Percentiles rank a stretch among this genome's conserved stretches.
Evolutionary conservation across 2,329 filamentous ascomycete genomes (phyloP).

Genomic region (Sclerotinia minor): DNA sequence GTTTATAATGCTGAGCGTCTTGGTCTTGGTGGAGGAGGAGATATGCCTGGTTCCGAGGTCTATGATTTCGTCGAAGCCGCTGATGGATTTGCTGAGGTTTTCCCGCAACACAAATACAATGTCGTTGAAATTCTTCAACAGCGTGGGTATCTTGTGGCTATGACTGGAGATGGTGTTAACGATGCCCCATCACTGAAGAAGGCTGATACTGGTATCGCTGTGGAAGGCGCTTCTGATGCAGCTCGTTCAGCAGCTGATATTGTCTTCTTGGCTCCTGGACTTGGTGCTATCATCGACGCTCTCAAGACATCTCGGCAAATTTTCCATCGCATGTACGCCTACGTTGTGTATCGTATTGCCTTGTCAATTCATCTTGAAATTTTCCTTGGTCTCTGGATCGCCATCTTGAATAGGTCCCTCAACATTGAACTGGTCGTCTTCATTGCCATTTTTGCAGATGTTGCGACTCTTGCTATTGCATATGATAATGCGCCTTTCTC

Average conservation of each 20-base stretch:
- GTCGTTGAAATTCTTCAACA: conserved; percentile 92
- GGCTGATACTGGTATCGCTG: conserved; percentile 94
- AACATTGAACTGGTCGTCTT: conserved; percentile 89
- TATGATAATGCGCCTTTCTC: conserved; percentile 92
- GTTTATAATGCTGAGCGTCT: conserved; percentile 93
- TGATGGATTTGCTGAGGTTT: conserved; percentile 92
- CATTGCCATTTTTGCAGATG: conserved; percentile 92
- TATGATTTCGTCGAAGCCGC: conserved; percentile 95
- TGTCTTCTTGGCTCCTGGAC: conserved; percentile 87
- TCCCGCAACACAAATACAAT: conserved; percentile 94
- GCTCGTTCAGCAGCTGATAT: conserved; percentile 91
- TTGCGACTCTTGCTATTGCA: conserved; percentile 86
- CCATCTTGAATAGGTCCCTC: conserved; percentile 78
- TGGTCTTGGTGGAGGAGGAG: conserved; percentile 83
- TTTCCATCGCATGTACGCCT: conserved; percentile 96
- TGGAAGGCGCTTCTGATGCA: conserved; percentile 88
- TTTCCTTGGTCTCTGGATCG: conserved; percentile 89
- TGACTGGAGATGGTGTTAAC: conserved; percentile 96
- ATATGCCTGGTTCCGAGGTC: conserved; percentile 90
- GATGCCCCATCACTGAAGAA: conserved; percentile 91
- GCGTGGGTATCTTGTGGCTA: conserved; percentile 89
- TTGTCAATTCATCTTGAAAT: conserved; percentile 88
- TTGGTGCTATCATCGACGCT: conserved; percentile 89
- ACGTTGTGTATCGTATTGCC: conserved; percentile 93
- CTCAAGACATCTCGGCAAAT: conserved; percentile 92